Evolutionary conservation across 331 rosid species (phyloP).

Genomic region (Quercus phellos): DNA sequence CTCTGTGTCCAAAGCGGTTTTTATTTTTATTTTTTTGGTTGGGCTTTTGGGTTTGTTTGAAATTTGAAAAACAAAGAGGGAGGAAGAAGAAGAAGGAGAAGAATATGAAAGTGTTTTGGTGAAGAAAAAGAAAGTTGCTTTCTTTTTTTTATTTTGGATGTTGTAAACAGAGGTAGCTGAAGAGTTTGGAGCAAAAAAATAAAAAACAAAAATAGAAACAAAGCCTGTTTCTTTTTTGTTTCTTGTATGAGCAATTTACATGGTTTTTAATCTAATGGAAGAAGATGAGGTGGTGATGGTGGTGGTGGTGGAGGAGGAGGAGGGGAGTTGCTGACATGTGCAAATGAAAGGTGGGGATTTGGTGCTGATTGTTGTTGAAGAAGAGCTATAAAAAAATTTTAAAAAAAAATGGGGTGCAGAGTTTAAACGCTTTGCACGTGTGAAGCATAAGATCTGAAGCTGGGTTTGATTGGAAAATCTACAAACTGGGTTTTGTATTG

Average conservation of each 20-base stretch:
- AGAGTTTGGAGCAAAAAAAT: background rate
- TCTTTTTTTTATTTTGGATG: background rate
- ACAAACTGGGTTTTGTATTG: constrained; percentile 31
- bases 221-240: background rate
- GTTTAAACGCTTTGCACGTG: constrained; percentile 25
- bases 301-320: background rate
- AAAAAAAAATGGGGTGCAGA: constrained; percentile 29
- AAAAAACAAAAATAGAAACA: background rate
- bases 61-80: background rate
- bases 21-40: background rate
- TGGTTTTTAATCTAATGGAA: background rate
- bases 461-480: constrained; percentile 32
- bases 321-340: constrained; percentile 20
- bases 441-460: constrained; percentile 55
- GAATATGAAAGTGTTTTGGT: too few species aligned
- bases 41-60: background rate
- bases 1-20: background rate
- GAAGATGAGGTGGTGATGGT: constrained; percentile 17
- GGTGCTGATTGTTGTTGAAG: background rate
- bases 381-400: constrained; percentile 1
- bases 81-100: background rate
- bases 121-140: too few species aligned
- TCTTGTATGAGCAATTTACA: background rate
- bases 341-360: constrained; percentile 15
- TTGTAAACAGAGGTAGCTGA: background rate